Evolutionary conservation across 108 stramenopile species (phyloP), one percentile per base, ranked within the genome.

Genomic region (Epithemia pelagica): DNA sequence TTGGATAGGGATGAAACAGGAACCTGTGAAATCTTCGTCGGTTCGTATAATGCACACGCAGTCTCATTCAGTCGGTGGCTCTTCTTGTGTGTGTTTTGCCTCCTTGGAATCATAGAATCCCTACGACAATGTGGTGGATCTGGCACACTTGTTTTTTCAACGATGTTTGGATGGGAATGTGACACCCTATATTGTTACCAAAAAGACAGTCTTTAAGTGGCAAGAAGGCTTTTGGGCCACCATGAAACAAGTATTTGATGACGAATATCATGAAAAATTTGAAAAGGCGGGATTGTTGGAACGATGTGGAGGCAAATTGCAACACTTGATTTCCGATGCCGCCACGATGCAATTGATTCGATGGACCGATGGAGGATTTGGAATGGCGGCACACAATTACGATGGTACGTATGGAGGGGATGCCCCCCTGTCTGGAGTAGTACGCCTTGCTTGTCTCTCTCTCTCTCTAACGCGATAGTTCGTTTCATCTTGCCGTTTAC

Each of bases 181-280:
- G 52, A 95, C 94, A 7, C 97, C 97, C 2, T 98, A 95, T 78
- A 82, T 98, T 73, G 97, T 98, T 24, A 98, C 97, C 60, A 98
- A 98, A 76, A 98, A 98, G 87, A 98, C 97, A 21, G 97, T 98
- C 46, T 97, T 97, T 86, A 97, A 97, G 81, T 97, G 96, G 96
- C 96, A 97, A 74, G 96, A 97, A 78, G 92, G 92, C 67, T 97
- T 96, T 71, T 97, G 96, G 96, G 83, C 80, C 54, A 89, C 80
- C 61, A 92, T 93, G 91, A 96, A 96, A 81, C 68, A 83, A 31
- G 81, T 97, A 19, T 97, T 97, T 76, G 96, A 97, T 72, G 84
- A 80, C 29, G 74, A 82, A 25, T 97, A 97, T 91, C 90, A 90
- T 76, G 79, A 78, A 21, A 57, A 82, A 26, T 95, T 91, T 72